Base-by-base conservation (phyloP, 2,329 filamentous ascomycete genomes). In the Fusarium veterinarium region DNA sequence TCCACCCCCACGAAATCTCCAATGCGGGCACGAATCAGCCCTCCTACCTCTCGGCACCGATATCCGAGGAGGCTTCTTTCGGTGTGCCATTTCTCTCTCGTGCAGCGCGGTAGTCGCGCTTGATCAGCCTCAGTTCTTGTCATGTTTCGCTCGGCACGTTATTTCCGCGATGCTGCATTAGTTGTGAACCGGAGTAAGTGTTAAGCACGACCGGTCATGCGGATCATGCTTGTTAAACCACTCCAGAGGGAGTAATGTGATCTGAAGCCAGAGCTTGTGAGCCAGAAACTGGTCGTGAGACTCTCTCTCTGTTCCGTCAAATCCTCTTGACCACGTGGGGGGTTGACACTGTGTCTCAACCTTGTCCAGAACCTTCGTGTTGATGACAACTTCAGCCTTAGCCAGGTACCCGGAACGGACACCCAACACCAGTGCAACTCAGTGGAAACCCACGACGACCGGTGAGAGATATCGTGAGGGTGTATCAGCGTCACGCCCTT, bases 1-100 rank as follows among this genome's bases (percentile, higher is more conserved):
- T 33, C 58, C 38, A 40, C 64, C 71, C 70, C 70, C 67, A 67
- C 61, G 57, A 38, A 44, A 46, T 60, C 13, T 42, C 33, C 14
- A 46, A 69, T 71, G 71, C 67, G 71, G 71, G 71, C 71, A 72
- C 71, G 71, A 74, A 74, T 74, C 64, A 74, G 40, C 48, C 31
- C 10, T 38, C 59, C 20, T 46, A 49, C 46, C 20, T 60, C 61
- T 60, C 72, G 72, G 72, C 69, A 75, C 51, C n/a, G 63, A 33
- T 17, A 70, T 71, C 72, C 69, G 72, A 67, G 19, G 28, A 67
- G 55, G 49, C 42, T 42, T 41, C 62, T 42, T 37, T 51, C 60
- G 66, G 69, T 67, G 60, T 73, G 70, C 49, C 30, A 46, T 25
- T 31, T 53, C 49, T 28, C 49, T 25, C 49, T 37, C 51, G 41